Evolutionary conservation across 331 rosid genomes (phyloP).

Genomic region (Malus hybrid): DNA sequence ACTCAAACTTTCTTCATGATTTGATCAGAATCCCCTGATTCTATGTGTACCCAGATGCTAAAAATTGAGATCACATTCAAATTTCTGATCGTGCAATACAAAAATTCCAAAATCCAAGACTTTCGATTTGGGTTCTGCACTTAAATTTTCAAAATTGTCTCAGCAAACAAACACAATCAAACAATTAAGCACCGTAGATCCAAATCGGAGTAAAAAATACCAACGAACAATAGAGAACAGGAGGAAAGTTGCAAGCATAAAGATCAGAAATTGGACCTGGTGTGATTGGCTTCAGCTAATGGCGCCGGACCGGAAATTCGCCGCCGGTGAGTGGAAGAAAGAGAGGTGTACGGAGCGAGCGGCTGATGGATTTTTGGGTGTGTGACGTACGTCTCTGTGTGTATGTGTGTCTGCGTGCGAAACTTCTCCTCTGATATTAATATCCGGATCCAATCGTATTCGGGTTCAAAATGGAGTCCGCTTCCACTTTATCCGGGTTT

Average conservation of each 20-base stretch:
- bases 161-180: neutral
- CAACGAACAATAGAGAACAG: neutral
- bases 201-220: neutral
- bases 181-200: neutral
- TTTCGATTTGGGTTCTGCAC: neutral
- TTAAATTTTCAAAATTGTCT: neutral
- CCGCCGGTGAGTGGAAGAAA: neutral
- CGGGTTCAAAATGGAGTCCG: neutral
- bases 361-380: neutral
- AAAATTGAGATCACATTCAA: neutral
- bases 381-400: neutral
- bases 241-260: neutral
- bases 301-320: neutral
- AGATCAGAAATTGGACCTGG: slow-evolving; percentile 5
- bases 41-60: neutral
- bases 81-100: neutral
- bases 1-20: neutral
- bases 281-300: neutral
- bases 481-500: neutral
- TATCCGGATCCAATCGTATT: neutral
- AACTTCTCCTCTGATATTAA: neutral
- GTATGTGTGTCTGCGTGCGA: neutral
- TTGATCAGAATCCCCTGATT: neutral
- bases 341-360: neutral
- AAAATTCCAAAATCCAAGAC: neutral